Evolutionary conservation across 176 grass and related monocot species (phyloP).

Genomic region (Phyllostachys edulis): DNA sequence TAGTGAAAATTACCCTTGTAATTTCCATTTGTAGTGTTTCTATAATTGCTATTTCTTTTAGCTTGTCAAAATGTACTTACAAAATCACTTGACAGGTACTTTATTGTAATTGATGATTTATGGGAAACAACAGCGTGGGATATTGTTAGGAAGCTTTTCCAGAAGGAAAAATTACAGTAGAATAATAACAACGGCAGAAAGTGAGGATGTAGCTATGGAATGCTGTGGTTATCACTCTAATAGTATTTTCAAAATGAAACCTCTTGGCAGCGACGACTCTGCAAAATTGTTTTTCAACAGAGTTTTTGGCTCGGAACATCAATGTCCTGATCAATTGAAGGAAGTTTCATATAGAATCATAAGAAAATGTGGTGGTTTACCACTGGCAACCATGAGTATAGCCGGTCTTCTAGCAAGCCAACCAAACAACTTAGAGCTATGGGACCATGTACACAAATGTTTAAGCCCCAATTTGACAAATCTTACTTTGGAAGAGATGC

Average conservation of each 20-base stretch:
- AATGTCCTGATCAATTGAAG: neutral
- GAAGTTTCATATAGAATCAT: neutral
- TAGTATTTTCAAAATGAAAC: neutral
- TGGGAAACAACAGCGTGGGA: conserved; percentile 4
- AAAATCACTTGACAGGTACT: neutral
- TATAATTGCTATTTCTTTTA: neutral
- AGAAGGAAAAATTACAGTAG: neutral
- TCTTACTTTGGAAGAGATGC: neutral
- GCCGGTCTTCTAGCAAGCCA: neutral
- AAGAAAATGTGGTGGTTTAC: conserved; percentile 1
- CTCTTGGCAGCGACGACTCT: neutral
- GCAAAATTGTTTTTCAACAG: neutral
- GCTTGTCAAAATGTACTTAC: neutral
- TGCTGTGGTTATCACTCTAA: neutral
- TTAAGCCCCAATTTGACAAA: neutral
- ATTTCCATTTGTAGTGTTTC: neutral
- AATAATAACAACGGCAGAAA: neutral
- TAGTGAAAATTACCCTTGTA: neutral
- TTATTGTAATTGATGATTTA: conserved; percentile 16
- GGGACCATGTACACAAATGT: neutral
- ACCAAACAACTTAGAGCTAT: neutral
- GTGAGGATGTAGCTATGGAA: neutral
- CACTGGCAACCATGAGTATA: neutral
- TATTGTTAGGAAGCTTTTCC: neutral
- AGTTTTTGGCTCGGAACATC: neutral